Percentiles rank a stretch among this genome's conserved stretches.
Evolutionary conservation across 257 asterid species (phyloP).

Genomic region (Leptodermis oblonga): DNA sequence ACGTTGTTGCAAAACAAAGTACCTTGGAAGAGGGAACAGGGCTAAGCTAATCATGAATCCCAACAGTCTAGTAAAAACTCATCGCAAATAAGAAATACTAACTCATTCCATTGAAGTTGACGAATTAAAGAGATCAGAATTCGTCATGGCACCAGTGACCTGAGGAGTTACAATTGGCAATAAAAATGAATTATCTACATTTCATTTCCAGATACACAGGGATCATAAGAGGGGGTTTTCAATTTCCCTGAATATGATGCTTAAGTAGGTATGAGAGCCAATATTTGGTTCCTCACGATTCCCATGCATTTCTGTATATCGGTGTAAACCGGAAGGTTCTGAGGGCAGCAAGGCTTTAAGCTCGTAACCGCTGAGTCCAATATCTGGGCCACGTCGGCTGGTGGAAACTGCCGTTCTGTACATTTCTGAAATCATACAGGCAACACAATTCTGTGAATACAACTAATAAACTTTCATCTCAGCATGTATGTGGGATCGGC

Average conservation of each 20-base stretch:
- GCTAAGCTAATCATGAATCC: too few species aligned
- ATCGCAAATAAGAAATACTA: neutral
- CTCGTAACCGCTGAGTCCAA: slow-evolving; percentile 83
- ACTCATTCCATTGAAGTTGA: slow-evolving; percentile 2
- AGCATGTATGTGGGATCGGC: too few species aligned
- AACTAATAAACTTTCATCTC: neutral
- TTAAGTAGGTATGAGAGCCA: slow-evolving; percentile 84
- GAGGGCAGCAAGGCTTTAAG: slow-evolving; percentile 71
- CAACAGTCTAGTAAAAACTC: too few species aligned
- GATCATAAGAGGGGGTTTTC: neutral
- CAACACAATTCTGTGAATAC: neutral
- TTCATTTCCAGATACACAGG: slow-evolving; percentile 26
- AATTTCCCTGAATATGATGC: neutral
- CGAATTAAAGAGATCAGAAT: neutral
- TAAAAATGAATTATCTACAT: slow-evolving; percentile 35
- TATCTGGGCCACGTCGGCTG: slow-evolving; percentile 81
- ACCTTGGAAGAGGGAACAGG: too few species aligned
- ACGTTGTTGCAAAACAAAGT: too few species aligned
- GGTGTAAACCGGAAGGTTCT: slow-evolving; percentile 68
- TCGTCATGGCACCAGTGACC: neutral
- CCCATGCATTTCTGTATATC: slow-evolving; percentile 96
- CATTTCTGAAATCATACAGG: slow-evolving; percentile 60
- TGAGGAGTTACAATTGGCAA: slow-evolving; percentile 14
- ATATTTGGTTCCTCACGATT: slow-evolving; percentile 86
- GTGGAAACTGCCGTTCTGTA: slow-evolving; percentile 92